Evolutionary conservation across 441 rosid species (phyloP).

Genomic region (Kokia cookei): DNA sequence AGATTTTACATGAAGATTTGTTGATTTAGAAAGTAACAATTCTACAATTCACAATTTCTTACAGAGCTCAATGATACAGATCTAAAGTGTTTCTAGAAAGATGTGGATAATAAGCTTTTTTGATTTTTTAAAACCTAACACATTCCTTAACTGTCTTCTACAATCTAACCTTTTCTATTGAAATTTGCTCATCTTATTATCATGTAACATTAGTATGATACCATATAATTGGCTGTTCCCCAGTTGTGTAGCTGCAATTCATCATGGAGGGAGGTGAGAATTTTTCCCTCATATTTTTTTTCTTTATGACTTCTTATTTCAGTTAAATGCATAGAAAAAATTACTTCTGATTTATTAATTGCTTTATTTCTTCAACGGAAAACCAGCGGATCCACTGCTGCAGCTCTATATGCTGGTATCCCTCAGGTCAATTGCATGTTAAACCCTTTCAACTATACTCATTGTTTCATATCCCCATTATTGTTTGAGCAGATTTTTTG

Average conservation of each 20-base stretch:
- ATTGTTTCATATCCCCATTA: conserved; percentile 3
- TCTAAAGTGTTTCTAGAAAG: not conserved
- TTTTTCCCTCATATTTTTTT: not conserved
- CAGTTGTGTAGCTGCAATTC: conserved; percentile 74
- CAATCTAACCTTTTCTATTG: not conserved
- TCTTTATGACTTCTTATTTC: conserved; percentile 1
- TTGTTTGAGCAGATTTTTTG: not conserved
- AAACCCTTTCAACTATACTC: conserved; percentile 1
- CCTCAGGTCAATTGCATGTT: conserved; percentile 62
- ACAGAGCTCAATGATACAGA: not conserved
- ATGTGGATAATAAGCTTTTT: not conserved
- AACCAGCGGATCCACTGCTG: conserved; percentile 83
- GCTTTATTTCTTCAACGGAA: conserved; percentile 7
- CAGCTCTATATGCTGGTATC: conserved; percentile 75
- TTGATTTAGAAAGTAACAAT: not conserved
- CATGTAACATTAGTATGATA: conserved; percentile 38
- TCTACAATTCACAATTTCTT: not conserved
- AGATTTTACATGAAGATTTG: not conserved
- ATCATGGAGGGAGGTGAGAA: conserved; percentile 90
- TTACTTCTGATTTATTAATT: conserved; percentile 14
- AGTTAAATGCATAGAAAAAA: not conserved
- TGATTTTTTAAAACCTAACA: not conserved
- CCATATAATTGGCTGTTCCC: conserved; percentile 71
- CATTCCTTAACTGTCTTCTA: not conserved
- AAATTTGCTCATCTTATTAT: conserved; percentile 9